Base-by-base conservation (phyloP, 257 asterid genomes). In the Gardenia jasminoides region DNA sequence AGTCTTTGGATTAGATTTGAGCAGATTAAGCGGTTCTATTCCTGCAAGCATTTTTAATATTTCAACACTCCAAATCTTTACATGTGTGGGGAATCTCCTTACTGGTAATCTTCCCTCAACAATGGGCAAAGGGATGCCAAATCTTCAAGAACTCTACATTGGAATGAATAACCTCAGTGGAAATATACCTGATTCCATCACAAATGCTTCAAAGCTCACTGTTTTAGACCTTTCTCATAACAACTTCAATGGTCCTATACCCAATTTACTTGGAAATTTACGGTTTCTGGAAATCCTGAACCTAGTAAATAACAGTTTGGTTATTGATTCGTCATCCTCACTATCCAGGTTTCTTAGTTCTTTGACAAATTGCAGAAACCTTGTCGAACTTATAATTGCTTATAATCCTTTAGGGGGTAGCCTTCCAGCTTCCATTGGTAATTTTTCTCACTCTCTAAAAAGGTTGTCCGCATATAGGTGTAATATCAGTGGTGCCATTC, bases 41-140 rank as follows among this genome's bases (percentile, higher is more conserved):
- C 85, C 81, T 59, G 76, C 61, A 67, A 78, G 76, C n/a, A 74
- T 85, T 28, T 87, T 85, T 71, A 83, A 85, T 80, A 80, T 87
- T 19, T 76, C 88, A 67, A 54, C 85, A 36, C 62, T 87, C 39
- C 33, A 10, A 81, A 10, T 77, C 3, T 59, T 84, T 19, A 12
- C 80, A 19, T 24, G 65, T 15, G 12, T 8, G 4, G 48, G 4
- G 6, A 73, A 54, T 73, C 1, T 33, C 2, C 28, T 73, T 1
- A 67, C 82, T 4, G 84, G 74, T 66, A 28, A 4, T 46, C 66
- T 75, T n/a, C 79, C 79, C 62, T 61, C 79, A 44, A 43, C 30
- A 9, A 33, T 61, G 50, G 79, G 72, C 28, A 36, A 75, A 39
- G 70, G 70, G 39, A 1, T 39, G 78, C 70, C 33, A 4, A 59